Evolutionary conservation across 2,329 filamentous ascomycete species (phyloP).

Genomic region (Ascochyta fabae): DNA sequence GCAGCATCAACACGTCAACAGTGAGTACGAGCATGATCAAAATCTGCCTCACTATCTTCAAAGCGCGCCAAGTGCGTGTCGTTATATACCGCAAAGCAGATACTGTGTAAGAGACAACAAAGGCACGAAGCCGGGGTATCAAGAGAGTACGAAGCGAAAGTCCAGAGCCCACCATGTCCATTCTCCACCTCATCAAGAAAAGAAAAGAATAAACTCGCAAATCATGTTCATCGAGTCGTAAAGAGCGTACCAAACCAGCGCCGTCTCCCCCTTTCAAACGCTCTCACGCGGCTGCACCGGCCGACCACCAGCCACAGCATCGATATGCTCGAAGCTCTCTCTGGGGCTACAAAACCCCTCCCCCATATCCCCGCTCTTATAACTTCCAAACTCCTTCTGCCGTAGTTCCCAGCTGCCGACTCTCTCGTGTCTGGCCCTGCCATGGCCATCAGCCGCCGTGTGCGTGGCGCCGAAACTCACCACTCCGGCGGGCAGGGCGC

Average conservation of each 20-base stretch:
- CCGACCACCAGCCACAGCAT: conserved; percentile 47
- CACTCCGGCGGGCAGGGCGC: conserved; percentile 42
- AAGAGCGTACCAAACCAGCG: background rate
- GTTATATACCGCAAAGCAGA: background rate
- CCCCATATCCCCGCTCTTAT: conserved; percentile 20
- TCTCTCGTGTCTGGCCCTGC: conserved; percentile 53
- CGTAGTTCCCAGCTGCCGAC: conserved; percentile 64
- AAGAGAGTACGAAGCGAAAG: conserved; percentile 34
- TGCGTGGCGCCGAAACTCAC: conserved; percentile 26
- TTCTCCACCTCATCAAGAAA: no score
- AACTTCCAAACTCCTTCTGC: conserved; percentile 42
- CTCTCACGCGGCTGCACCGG: conserved; percentile 57
- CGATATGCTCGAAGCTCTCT: conserved; percentile 56
- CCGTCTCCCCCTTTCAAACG: conserved; percentile 47
- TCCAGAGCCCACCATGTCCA: background rate
- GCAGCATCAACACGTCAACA: no score
- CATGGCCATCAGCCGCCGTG: conserved; percentile 22
- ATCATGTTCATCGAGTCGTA: background rate
- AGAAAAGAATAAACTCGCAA: no score
- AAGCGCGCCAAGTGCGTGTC: background rate
- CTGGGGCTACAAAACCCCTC: conserved; percentile 36
- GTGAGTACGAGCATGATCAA: no score
- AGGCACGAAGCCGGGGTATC: conserved; percentile 33
- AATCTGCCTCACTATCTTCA: no score
- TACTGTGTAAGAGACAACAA: background rate